phyloP scores from a whole-genome alignment of 495 filamentous ascomycete species.

The Tuber melanosporum region DNA sequence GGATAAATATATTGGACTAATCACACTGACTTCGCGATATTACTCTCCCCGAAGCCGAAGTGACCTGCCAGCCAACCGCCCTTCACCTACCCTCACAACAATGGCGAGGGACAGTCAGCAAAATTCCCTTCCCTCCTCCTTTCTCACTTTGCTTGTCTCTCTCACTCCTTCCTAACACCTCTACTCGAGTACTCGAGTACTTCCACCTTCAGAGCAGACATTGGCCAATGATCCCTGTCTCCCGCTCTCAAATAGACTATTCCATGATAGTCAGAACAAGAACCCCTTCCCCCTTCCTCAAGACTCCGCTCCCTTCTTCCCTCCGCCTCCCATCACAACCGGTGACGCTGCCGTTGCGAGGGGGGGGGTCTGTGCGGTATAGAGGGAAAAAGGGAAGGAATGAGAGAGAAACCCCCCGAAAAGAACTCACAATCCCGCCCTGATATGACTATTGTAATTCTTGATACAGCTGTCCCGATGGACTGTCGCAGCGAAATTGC shows the following conservation, averaged over 20 bases:
- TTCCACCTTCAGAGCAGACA: background rate
- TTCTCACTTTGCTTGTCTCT: background rate
- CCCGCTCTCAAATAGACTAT: background rate
- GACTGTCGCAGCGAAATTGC: conserved; percentile 7
- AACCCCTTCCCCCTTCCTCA: background rate
- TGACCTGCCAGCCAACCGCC: background rate
- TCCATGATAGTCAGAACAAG: background rate
- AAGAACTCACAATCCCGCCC: conserved; percentile 17
- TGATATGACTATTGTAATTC: conserved; percentile 9
- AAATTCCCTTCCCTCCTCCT: background rate
- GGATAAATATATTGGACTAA: too few relatives aligned
- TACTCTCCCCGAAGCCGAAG: background rate
- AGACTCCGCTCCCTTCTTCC: background rate
- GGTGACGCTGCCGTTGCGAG: conserved; percentile 20
- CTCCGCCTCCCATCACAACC: conserved; percentile 22
- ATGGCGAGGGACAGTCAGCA: background rate
- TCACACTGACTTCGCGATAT: background rate
- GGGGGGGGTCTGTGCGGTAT: conserved; percentile 24
- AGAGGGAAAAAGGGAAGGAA: conserved; percentile 12
- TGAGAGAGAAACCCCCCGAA: conserved; percentile 19
- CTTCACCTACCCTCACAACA: background rate
- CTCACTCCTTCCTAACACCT: background rate
- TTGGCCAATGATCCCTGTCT: background rate
- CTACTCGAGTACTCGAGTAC: too few relatives aligned
- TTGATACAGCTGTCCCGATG: conserved; percentile 15